A percentile compares a stretch with the other conserved stretches of the same genome.
These are phyloP conservation scores for Apiotrichum mycotoxinovorans DNA, from an alignment of 1,284 basidiomycete species.

Conservation along the genomic window DNA sequence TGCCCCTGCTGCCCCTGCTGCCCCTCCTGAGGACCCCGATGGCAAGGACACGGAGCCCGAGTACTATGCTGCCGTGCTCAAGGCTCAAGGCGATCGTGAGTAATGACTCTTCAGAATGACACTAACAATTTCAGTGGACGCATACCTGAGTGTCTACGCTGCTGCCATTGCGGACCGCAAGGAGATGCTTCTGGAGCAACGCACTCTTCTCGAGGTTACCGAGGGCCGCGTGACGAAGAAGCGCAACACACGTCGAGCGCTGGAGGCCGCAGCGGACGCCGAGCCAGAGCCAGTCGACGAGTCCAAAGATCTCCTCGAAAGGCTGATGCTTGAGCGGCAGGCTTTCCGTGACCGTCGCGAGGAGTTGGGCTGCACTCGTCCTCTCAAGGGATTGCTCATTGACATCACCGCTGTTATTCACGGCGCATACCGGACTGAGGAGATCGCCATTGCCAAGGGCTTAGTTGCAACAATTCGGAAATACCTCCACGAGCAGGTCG, in stretches of 20 bases:
- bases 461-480: neutral
- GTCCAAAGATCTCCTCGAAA: constrained; percentile 26
- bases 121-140: constrained; percentile 35
- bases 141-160: constrained; percentile 44
- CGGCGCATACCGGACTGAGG: constrained; percentile 6
- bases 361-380: constrained; percentile 34
- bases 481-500: constrained; percentile 15
- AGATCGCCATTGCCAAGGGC: constrained; percentile 8
- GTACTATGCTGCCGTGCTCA: constrained; percentile 42
- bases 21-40: constrained; percentile 24
- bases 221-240: constrained; percentile 34
- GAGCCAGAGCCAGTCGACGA: constrained; percentile 20
- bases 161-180: constrained; percentile 44
- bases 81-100: constrained; percentile 44
- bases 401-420: constrained; percentile 29
- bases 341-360: constrained; percentile 36
- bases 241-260: constrained; percentile 32
- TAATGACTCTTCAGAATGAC: neutral
- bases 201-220: constrained; percentile 32
- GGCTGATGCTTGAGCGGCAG: constrained; percentile 37
- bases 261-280: constrained; percentile 24
- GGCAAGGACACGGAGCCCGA: constrained; percentile 44
- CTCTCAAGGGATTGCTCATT: constrained; percentile 40
- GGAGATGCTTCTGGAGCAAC: constrained; percentile 43
- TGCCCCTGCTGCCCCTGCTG: too few species aligned